phyloP scores from a whole-genome alignment of 768 basidiomycete species.

The Russula abietina region DNA sequence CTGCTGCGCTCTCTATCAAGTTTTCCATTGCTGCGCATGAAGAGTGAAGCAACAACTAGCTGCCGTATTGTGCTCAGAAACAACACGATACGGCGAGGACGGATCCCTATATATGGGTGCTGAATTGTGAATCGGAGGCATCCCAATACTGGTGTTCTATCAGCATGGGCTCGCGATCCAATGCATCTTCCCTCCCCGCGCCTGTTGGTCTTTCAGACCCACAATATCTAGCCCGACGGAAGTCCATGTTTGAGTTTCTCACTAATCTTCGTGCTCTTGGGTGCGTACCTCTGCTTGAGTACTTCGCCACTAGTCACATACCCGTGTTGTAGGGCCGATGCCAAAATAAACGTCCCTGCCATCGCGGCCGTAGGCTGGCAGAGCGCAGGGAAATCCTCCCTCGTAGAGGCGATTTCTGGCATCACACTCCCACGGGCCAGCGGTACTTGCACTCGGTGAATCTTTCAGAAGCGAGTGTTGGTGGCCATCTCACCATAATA shows the following conservation, averaged over 20 bases:
- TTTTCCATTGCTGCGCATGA: too few species aligned
- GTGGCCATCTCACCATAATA: not conserved
- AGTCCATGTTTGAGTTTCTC: slow-evolving; percentile 51
- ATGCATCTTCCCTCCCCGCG: not conserved
- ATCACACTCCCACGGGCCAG: slow-evolving; percentile 63
- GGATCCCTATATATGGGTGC: not conserved
- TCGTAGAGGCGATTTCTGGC: slow-evolving; percentile 72
- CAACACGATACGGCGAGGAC: not conserved
- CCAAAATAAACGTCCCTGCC: slow-evolving; percentile 64
- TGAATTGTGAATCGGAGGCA: not conserved
- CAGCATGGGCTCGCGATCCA: not conserved
- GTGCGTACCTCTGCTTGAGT: slow-evolving; percentile 31
- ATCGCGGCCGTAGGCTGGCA: slow-evolving; percentile 71
- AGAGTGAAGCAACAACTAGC: not conserved
- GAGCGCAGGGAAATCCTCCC: slow-evolving; percentile 70
- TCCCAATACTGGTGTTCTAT: not conserved
- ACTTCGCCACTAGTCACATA: slow-evolving; percentile 5
- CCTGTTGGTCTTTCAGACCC: slow-evolving; percentile 50
- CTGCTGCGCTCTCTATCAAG: too few species aligned
- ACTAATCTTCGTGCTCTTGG: slow-evolving; percentile 58
- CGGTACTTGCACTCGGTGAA: slow-evolving; percentile 71
- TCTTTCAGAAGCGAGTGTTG: not conserved
- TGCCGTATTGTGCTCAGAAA: not conserved
- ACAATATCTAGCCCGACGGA: slow-evolving; percentile 32
- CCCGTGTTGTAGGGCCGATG: slow-evolving; percentile 44